Conservation (phyloP, 2,329 filamentous ascomycete genomes). For the Bipolaris sorokiniana region DNA sequence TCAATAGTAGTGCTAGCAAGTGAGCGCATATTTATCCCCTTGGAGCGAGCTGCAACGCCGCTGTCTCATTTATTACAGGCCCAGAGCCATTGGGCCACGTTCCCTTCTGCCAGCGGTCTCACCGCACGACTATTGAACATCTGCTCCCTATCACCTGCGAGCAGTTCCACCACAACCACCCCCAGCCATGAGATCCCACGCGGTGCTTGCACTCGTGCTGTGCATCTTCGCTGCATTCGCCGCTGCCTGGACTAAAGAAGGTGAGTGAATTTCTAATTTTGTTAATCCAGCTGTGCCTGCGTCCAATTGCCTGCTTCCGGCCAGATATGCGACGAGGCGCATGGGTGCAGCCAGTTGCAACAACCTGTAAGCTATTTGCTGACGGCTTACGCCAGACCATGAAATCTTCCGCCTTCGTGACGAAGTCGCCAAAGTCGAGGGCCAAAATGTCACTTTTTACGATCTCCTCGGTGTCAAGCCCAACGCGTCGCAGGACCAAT, state of each 20-base stretch:
- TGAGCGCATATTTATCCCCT: slow-evolving; percentile 11
- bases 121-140: slow-evolving; percentile 24
- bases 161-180: slow-evolving; percentile 25
- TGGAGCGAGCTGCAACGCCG: slow-evolving; percentile 13
- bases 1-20: background rate
- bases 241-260: slow-evolving; percentile 88
- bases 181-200: slow-evolving; percentile 71
- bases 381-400: slow-evolving; percentile 67
- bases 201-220: slow-evolving; percentile 70
- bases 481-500: slow-evolving; percentile 79
- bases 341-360: slow-evolving; percentile 22
- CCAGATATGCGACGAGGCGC: slow-evolving; percentile 20
- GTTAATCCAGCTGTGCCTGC: slow-evolving; percentile 6
- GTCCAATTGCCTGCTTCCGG: slow-evolving; percentile 9
- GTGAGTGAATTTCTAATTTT: slow-evolving; percentile 53
- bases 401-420: slow-evolving; percentile 97
- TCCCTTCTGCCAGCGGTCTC: slow-evolving; percentile 26
- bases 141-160: slow-evolving; percentile 31
- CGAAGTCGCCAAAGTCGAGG: slow-evolving; percentile 78
- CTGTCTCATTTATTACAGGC: slow-evolving; percentile 12
- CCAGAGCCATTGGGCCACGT: slow-evolving; percentile 35
- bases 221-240: slow-evolving; percentile 70
- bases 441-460: slow-evolving; percentile 86
- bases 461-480: slow-evolving; percentile 80
- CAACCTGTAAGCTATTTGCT: slow-evolving; percentile 19